A percentile compares a stretch with the other conserved stretches of the same genome.
Evolutionary conservation across 2,329 filamentous ascomycete species (phyloP).

Genomic region (Cercospora berteroae): DNA sequence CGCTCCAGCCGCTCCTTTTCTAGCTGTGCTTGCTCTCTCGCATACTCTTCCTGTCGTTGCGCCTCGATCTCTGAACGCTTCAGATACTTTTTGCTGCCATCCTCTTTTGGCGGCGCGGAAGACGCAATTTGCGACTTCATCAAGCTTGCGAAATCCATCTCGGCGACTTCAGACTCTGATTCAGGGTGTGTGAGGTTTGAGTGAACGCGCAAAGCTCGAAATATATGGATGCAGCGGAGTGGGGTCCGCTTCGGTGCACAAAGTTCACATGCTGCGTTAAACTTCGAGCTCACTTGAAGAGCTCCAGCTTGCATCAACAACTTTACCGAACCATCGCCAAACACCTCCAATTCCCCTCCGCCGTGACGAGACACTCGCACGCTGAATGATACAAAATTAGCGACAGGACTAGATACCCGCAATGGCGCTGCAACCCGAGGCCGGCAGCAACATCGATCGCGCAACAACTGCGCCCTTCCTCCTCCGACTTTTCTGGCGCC

Average conservation of each 20-base stretch:
- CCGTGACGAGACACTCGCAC: background rate
- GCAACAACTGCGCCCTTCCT: conserved; percentile 76
- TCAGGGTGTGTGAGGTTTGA: background rate
- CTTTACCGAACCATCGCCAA: conserved; percentile 2
- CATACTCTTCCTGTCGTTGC: conserved; percentile 74
- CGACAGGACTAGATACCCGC: background rate
- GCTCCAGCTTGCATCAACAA: background rate
- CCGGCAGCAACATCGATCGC: conserved; percentile 57
- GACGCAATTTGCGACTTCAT: conserved; percentile 85
- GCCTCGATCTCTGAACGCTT: conserved; percentile 85
- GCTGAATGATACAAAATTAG: conserved; percentile 4
- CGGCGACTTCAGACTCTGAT: conserved; percentile 25
- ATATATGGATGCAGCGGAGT: background rate
- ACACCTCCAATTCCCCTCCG: background rate
- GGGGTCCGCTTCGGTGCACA: background rate
- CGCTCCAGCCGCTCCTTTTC: conserved; percentile 70
- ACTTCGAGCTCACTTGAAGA: conserved; percentile 1
- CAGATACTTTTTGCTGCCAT: conserved; percentile 68
- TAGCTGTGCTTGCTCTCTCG: conserved; percentile 72
- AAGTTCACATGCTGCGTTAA: conserved; percentile 7
- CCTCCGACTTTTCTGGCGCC: conserved; percentile 79
- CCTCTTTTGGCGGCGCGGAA: conserved; percentile 60
- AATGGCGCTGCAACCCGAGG: conserved; percentile 39
- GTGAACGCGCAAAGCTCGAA: background rate
- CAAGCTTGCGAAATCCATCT: conserved; percentile 92